Evolutionary conservation across 1,139 yeast species (phyloP).

Genomic region (Debaryomyces udenii): DNA sequence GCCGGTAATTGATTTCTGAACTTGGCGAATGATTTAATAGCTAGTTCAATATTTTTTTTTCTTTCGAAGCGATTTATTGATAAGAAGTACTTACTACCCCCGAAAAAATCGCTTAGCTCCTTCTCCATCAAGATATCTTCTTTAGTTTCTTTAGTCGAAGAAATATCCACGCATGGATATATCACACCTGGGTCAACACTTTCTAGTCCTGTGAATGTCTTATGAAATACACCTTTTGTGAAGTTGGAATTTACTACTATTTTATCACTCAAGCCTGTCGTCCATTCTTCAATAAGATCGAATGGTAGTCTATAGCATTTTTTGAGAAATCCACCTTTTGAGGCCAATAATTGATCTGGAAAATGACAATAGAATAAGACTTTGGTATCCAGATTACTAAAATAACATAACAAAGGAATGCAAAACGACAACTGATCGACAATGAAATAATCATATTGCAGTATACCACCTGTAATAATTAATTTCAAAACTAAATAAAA

Average conservation of each 20-base stretch:
- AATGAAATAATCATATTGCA: conserved; percentile 67
- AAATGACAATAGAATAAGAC: conserved; percentile 91
- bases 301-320: conserved; percentile 77
- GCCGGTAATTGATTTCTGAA: conserved; percentile 23
- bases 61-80: conserved; percentile 89
- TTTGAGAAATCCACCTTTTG: conserved; percentile 58
- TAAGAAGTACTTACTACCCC: conserved; percentile 49
- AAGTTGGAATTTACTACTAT: conserved; percentile 87
- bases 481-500: conserved; percentile 60
- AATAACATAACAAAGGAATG: conserved; percentile 68
- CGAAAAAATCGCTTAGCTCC: conserved; percentile 35
- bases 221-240: conserved; percentile 68
- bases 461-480: conserved; percentile 50
- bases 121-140: conserved; percentile 23
- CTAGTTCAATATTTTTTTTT: conserved; percentile 80
- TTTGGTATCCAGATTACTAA: conserved; percentile 43
- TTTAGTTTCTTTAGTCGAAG: conserved; percentile 19
- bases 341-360: conserved; percentile 84
- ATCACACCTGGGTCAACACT: conserved; percentile 64
- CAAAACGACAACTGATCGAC: conserved; percentile 90
- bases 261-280: conserved; percentile 75
- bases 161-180: conserved; percentile 81
- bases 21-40: conserved; percentile 63
- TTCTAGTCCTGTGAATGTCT: conserved; percentile 57
- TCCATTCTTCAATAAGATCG: conserved; percentile 77